Evolutionary conservation across 2,329 filamentous ascomycete genomes (phyloP).

Genomic region (Teratosphaeria destructans): DNA sequence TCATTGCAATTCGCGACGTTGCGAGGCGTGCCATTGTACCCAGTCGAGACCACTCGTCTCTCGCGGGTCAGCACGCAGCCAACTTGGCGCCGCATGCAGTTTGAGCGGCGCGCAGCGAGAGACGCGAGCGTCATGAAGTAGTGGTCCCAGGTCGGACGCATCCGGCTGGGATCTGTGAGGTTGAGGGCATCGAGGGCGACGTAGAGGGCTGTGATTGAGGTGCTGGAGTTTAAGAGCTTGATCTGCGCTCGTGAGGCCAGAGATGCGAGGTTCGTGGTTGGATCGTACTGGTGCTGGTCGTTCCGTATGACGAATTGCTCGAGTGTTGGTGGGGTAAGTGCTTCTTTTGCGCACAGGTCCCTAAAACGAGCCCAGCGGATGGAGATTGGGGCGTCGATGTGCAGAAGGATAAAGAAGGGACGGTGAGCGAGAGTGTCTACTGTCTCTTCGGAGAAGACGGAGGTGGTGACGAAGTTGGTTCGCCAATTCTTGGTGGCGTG

Average conservation of each 20-base stretch:
- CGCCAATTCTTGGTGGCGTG: conserved; percentile 81
- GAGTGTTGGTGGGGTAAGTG: conserved; percentile 40
- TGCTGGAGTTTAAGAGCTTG: conserved; percentile 75
- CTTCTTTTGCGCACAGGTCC: conserved; percentile 40
- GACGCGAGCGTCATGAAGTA: conserved; percentile 98
- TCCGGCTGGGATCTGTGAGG: conserved; percentile 64
- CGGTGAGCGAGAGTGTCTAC: conserved; percentile 67
- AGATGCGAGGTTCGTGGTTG: conserved; percentile 54
- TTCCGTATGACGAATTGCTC: conserved; percentile 51
- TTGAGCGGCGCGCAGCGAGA: conserved; percentile 78
- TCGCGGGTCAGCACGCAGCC: conserved; percentile 86
- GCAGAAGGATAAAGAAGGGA: conserved; percentile 88
- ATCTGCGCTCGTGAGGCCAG: conserved; percentile 74
- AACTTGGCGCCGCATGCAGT: conserved; percentile 97
- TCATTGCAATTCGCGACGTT: conserved; percentile 83
- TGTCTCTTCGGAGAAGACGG: conserved; percentile 61
- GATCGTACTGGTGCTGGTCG: conserved; percentile 66
- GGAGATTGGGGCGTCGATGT: conserved; percentile 79
- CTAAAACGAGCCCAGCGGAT: conserved; percentile 74
- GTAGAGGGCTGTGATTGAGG: conserved; percentile 60
- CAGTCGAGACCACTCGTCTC: conserved; percentile 81
- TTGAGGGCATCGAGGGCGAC: conserved; percentile 62
- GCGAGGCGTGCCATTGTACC: conserved; percentile 95
- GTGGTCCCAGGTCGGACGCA: conserved; percentile 87
- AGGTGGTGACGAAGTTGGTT: conserved; percentile 73